These are phyloP conservation scores for Ascosphaera acerosa DNA, from an alignment of 2,329 filamentous ascomycete species.

Conservation along the genomic window DNA sequence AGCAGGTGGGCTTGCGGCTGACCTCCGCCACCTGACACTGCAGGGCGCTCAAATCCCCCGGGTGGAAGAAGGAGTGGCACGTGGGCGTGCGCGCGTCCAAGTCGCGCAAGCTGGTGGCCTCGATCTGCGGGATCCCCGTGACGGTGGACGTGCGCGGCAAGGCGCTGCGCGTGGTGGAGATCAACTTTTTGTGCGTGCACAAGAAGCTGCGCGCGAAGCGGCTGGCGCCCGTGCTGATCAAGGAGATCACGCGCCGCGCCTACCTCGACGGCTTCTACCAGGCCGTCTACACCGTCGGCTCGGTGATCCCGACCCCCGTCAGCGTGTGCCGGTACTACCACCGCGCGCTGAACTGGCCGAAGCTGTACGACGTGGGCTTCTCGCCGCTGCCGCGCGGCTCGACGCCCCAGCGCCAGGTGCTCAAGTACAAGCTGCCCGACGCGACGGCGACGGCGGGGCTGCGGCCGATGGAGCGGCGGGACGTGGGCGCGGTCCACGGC, in stretches of 20 bases:
- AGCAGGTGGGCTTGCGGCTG: background rate
- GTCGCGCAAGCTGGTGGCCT: conserved; percentile 73
- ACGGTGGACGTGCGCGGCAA: conserved; percentile 56
- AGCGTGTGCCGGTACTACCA: conserved; percentile 92
- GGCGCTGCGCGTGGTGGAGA: conserved; percentile 55
- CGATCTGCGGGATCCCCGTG: conserved; percentile 83
- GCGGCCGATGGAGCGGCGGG: conserved; percentile 52
- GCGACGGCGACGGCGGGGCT: conserved; percentile 48
- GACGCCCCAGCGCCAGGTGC: conserved; percentile 63
- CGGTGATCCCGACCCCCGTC: conserved; percentile 72
- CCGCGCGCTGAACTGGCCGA: conserved; percentile 81
- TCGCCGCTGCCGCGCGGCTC: conserved; percentile 63
- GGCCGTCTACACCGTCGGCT: conserved; percentile 83
- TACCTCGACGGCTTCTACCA: conserved; percentile 75
- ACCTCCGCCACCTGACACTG: conserved; percentile 1
- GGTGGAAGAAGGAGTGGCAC: conserved; percentile 87
- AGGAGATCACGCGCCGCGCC: conserved; percentile 84
- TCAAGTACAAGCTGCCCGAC: conserved; percentile 62
- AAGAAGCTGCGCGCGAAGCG: conserved; percentile 92
- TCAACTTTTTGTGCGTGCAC: conserved; percentile 96
- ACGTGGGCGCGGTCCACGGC: conserved; percentile 48
- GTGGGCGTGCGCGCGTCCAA: conserved; percentile 68
- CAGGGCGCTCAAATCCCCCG: conserved; percentile 82
- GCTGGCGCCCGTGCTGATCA: conserved; percentile 81
- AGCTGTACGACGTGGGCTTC: conserved; percentile 86